Percentiles rank a stretch among this genome's conserved stretches.
Evolutionary conservation across 352 stramenopile species (phyloP).

Genomic region (Pythium insidiosum): DNA sequence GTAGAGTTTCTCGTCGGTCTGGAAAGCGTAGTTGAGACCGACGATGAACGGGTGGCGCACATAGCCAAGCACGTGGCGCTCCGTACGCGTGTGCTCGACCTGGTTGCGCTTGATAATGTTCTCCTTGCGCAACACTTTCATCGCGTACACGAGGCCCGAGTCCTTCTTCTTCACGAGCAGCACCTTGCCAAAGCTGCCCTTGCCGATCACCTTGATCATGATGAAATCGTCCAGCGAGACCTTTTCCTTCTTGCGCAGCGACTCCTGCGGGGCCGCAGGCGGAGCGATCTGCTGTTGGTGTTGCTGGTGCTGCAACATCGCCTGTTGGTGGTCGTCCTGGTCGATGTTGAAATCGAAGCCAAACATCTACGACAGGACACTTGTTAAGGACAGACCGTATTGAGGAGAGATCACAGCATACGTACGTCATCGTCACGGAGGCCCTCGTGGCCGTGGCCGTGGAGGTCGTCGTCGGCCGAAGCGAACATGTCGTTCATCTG

Average conservation of each 20-base stretch:
- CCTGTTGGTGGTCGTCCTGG: constrained; percentile 21
- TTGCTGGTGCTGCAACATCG: constrained; percentile 29
- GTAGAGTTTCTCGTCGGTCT: constrained; percentile 96
- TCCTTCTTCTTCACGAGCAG: constrained; percentile 94
- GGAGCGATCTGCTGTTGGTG: constrained; percentile 26
- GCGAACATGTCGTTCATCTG: constrained; percentile 78
- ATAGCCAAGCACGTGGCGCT: constrained; percentile 95
- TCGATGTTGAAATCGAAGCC: constrained; percentile 68
- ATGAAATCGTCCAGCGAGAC: constrained; percentile 91
- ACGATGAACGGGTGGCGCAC: constrained; percentile 98
- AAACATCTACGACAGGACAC: constrained; percentile 40
- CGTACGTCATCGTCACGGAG: constrained; percentile 44
- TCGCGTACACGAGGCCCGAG: constrained; percentile 92
- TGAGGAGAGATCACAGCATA: neutral
- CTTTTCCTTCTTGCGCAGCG: constrained; percentile 51
- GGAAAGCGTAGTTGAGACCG: constrained; percentile 93
- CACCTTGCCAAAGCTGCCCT: constrained; percentile 95
- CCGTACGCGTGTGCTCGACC: constrained; percentile 98
- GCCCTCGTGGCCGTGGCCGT: constrained; percentile 40
- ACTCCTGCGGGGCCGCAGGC: constrained; percentile 21
- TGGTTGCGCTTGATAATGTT: constrained; percentile 99
- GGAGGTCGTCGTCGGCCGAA: constrained; percentile 65
- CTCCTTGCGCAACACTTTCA: constrained; percentile 99
- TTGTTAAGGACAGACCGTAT: constrained; percentile 5
- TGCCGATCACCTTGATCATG: constrained; percentile 96